Evolutionary conservation across 2,329 filamentous ascomycete species (phyloP).

Genomic region (Polytolypa hystricis): DNA sequence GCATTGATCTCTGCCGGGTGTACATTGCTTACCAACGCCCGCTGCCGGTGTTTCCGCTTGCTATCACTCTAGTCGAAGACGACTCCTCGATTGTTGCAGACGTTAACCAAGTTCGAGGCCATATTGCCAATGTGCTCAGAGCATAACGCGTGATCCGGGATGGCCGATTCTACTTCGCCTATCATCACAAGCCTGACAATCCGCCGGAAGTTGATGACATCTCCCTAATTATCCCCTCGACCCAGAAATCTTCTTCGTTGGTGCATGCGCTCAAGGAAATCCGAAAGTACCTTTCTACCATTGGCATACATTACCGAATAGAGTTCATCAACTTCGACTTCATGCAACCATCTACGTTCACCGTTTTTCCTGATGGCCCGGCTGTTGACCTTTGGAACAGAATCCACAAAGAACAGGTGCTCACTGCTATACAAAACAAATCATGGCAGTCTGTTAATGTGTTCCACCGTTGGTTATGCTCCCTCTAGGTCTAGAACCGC

Average conservation of each 20-base stretch:
- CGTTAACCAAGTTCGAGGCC: not conserved
- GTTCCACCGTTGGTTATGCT: not conserved
- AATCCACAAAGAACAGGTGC: not conserved
- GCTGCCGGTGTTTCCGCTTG: not conserved
- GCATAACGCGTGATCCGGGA: not conserved
- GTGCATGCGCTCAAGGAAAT: constrained; percentile 1
- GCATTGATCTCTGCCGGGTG: too few relatives aligned
- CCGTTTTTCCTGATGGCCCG: not conserved
- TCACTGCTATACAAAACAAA: not conserved
- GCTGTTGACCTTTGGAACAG: not conserved
- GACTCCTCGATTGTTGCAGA: not conserved
- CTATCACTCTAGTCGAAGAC: not conserved
- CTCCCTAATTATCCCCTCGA: not conserved
- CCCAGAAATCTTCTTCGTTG: not conserved
- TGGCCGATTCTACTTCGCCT: not conserved
- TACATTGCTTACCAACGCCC: too few relatives aligned
- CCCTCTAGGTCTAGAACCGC: too few relatives aligned
- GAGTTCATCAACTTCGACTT: not conserved
- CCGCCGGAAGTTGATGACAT: not conserved
- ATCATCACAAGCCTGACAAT: not conserved
- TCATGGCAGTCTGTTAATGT: constrained; percentile 2
- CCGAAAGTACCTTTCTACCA: not conserved
- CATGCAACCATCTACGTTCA: not conserved
- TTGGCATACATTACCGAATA: not conserved
- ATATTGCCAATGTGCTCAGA: not conserved